Base-by-base conservation (phyloP, 306 rosid species). In the Aeschynomene evenia region DNA sequence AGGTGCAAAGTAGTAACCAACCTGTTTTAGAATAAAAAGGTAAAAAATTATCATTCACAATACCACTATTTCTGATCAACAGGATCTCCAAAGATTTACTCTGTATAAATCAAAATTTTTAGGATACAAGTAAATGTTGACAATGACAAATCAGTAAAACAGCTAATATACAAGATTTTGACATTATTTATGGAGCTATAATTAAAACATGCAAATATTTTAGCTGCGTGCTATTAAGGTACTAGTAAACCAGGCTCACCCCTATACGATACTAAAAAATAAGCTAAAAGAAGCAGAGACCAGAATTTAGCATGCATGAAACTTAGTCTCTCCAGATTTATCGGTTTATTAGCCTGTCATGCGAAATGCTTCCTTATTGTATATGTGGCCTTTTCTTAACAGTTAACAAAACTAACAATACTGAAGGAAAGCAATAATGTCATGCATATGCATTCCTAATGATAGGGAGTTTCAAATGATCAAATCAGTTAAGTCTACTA, bases 1-100 rank as follows among this genome's bases (percentile, higher is more conserved):
- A 33, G 99, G 99, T 78, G 99, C 99, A 88, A 87, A 94, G 88
- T 94, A 94, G 88, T 90, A 94, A 70, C 96, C 99, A 43, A 94
- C 99, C 99, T 94, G 86, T 82, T 82, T 84, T 69, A 62, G n/a
- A 61, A 83, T 79, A 64, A 71, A 80, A 68, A 68, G 82, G 48
- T 80, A 52, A 69, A 83, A 79, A 80, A 65, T 36, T 48, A 77
- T 74, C 78, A 77, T 81, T 85, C 68, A 71, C 63, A 67, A 77
- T 50, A 81, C 76, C 74, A 67, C 29, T 14, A 45, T 45, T 63
- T 70, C 55, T 67, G 64, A 69, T 77, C 61, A 72, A 74, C 59
- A 68, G 71, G 70, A 75, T 63, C 62, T 59, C 57, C 21, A 77
- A 57, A 81, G 67, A 79, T 26, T 59, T 54, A 77, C 69, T 15